Percentiles rank a stretch among this genome's conserved stretches.
These are phyloP conservation scores for Martiniozyma abietophila DNA, from an alignment of 805 yeast species.

Conservation along the genomic window DNA sequence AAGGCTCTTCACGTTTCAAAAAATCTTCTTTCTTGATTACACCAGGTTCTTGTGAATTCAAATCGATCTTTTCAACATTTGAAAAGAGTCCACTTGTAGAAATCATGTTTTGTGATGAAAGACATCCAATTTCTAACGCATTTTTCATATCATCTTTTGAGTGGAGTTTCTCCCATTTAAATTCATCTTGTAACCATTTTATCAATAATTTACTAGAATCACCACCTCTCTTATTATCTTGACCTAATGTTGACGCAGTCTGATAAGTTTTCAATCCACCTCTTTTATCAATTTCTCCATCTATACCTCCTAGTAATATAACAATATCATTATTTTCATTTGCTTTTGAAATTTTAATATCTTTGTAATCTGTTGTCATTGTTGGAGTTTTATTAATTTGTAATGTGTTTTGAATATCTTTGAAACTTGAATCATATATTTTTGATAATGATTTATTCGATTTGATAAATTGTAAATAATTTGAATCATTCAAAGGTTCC, in stretches of 20 bases:
- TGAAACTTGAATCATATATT: slow-evolving; percentile 10
- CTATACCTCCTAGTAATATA: slow-evolving; percentile 41
- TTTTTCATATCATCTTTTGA: too few species aligned
- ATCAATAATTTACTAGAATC: slow-evolving; percentile 79
- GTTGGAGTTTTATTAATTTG: slow-evolving; percentile 21
- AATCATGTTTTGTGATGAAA: slow-evolving; percentile 59
- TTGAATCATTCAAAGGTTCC: slow-evolving; percentile 7
- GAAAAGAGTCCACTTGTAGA: slow-evolving; percentile 48
- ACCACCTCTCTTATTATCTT: slow-evolving; percentile 69
- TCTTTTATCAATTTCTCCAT: slow-evolving; percentile 47
- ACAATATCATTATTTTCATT: slow-evolving; percentile 13
- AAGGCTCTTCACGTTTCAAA: slow-evolving; percentile 64
- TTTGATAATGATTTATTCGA: slow-evolving; percentile 2
- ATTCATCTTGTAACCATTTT: slow-evolving; percentile 50
- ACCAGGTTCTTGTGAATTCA: slow-evolving; percentile 67
- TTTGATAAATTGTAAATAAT: slow-evolving; percentile 11
- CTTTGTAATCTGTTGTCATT: slow-evolving; percentile 4
- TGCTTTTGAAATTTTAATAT: slow-evolving; percentile 4
- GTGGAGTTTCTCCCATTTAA: neutral
- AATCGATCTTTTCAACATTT: slow-evolving; percentile 56
- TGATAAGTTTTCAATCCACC: slow-evolving; percentile 84
- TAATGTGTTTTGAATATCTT: slow-evolving; percentile 9
- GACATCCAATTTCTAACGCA: slow-evolving; percentile 79
- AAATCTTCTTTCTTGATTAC: slow-evolving; percentile 69
- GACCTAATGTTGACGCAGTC: slow-evolving; percentile 80